phyloP scores from a whole-genome alignment of 176 grass and related monocot species.

The Eragrostis nindensis region DNA sequence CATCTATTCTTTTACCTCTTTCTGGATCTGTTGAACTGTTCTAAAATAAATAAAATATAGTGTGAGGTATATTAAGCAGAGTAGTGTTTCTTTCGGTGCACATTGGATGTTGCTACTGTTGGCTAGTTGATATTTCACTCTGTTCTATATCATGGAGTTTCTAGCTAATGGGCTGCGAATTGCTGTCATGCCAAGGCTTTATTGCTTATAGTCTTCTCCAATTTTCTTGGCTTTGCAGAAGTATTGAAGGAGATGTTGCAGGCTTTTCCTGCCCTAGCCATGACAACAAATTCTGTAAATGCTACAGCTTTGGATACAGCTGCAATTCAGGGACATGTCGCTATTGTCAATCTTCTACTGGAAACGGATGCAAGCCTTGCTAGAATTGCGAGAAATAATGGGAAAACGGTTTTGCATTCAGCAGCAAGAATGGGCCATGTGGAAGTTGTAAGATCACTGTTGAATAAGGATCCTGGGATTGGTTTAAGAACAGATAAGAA shows the following conservation, averaged over 20 bases:
- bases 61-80: constrained; percentile 1
- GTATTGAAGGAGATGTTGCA: constrained; percentile 81
- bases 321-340: constrained; percentile 67
- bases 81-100: constrained; percentile 5
- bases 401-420: constrained; percentile 86
- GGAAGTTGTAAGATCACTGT: constrained; percentile 71
- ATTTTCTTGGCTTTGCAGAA: constrained; percentile 58
- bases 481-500: constrained; percentile 88
- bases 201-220: not conserved
- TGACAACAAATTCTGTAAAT: constrained; percentile 89
- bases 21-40: too few relatives aligned
- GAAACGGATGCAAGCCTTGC: constrained; percentile 86
- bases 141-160: constrained; percentile 30
- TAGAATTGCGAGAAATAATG: constrained; percentile 82
- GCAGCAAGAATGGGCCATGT: constrained; percentile 90
- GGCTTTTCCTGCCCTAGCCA: constrained; percentile 75
- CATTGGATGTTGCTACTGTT: constrained; percentile 1
- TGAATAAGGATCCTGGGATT: constrained; percentile 75
- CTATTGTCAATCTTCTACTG: constrained; percentile 86
- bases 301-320: constrained; percentile 91
- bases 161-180: not conserved
- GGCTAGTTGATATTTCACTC: constrained; percentile 4
- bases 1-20: not conserved
- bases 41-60: too few relatives aligned
- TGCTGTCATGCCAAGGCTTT: not conserved